These are phyloP conservation scores for Auriscalpium vulgare DNA, from an alignment of 768 basidiomycete genomes.

Conservation along the genomic window DNA sequence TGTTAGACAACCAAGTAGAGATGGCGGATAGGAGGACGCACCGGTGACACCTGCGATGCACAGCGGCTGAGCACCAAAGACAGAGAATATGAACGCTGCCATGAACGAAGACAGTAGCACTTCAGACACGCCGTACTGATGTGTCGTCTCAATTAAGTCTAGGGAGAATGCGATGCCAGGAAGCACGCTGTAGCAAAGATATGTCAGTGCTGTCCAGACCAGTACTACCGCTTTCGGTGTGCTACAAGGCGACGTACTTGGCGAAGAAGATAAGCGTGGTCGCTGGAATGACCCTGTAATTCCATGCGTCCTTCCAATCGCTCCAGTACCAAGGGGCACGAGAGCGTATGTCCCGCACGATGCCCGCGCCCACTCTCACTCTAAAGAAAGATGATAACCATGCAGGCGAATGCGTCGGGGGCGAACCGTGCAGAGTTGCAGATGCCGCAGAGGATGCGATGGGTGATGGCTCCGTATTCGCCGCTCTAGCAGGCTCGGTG, in stretches of 20 bases:
- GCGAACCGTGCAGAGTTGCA: background rate
- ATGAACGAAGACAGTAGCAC: slow-evolving; percentile 80
- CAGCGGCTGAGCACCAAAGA: slow-evolving; percentile 85
- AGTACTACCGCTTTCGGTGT: slow-evolving; percentile 3
- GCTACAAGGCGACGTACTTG: slow-evolving; percentile 40
- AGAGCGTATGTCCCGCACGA: slow-evolving; percentile 49
- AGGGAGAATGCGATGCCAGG: slow-evolving; percentile 90
- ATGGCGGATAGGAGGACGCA: slow-evolving; percentile 17
- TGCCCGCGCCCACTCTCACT: slow-evolving; percentile 8
- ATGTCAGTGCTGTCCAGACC: slow-evolving; percentile 10
- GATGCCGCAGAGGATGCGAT: slow-evolving; percentile 32
- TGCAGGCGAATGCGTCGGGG: background rate
- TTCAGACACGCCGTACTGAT: slow-evolving; percentile 85
- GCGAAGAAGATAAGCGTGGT: slow-evolving; percentile 82
- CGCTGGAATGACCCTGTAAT: slow-evolving; percentile 83
- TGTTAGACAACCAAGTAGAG: background rate
- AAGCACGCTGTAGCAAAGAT: slow-evolving; percentile 45
- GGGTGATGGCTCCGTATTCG: slow-evolving; percentile 32
- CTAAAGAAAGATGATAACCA: background rate
- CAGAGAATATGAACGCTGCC: slow-evolving; percentile 80
- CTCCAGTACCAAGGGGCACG: slow-evolving; percentile 73
- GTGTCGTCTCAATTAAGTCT: slow-evolving; percentile 86
- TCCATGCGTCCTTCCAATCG: slow-evolving; percentile 91
- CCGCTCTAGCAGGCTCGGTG: no score
- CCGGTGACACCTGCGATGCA: slow-evolving; percentile 91